Percentiles rank a stretch among this genome's conserved stretches.
Conservation (phyloP, 345 rosid species). For the Streptanthus diversifolius region DNA sequence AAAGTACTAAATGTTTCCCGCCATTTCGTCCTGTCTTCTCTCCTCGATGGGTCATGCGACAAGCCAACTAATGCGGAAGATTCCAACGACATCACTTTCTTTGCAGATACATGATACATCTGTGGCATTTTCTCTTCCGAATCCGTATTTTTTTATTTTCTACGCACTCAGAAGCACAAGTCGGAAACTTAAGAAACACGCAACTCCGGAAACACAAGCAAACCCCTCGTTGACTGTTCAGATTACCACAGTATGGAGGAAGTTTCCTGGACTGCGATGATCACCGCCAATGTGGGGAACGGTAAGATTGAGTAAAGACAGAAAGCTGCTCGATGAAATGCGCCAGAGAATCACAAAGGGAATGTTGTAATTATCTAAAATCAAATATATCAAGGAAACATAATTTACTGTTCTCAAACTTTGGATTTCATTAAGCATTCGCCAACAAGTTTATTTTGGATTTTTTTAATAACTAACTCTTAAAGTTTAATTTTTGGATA, state of each 20-base stretch:
- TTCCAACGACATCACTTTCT: background rate
- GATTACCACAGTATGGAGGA: background rate
- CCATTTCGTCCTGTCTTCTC: background rate
- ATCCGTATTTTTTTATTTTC: background rate
- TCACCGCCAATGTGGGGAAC: background rate
- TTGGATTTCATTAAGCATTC: background rate
- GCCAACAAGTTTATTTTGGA: too few species aligned
- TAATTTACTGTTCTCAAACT: background rate
- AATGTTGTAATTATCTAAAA: too few species aligned
- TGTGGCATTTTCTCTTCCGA: background rate
- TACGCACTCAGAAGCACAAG: background rate
- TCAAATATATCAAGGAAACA: too few species aligned
- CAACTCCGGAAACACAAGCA: background rate
- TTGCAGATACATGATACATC: background rate
- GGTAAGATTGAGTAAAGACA: background rate
- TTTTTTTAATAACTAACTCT: too few species aligned
- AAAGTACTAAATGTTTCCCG: background rate
- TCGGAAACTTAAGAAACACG: background rate
- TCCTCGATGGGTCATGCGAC: background rate
- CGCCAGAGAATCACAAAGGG: background rate
- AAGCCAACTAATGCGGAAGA: background rate
- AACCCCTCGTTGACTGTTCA: background rate
- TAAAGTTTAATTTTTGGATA: too few species aligned
- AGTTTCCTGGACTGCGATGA: background rate
- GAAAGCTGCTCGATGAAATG: background rate